Percentiles rank a stretch among this genome's conserved stretches.
Evolutionary conservation across 2,329 filamentous ascomycete species (phyloP).

Genomic region (Phoma sp.): DNA sequence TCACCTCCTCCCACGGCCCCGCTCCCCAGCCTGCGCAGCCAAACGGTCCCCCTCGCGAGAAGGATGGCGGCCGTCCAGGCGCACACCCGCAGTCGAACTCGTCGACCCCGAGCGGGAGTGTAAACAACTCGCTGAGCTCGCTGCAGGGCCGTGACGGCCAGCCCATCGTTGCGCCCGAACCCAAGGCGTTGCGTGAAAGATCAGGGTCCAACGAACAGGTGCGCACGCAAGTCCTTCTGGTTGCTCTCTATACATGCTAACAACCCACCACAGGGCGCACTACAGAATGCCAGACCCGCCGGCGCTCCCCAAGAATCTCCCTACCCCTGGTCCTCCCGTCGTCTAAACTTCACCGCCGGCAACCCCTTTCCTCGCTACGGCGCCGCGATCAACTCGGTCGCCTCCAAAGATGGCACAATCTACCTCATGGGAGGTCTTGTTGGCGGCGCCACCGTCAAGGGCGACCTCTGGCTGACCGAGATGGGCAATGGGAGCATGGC

Average conservation of each 20-base stretch:
- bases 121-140: conserved; percentile 71
- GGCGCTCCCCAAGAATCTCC: conserved; percentile 72
- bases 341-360: conserved; percentile 84
- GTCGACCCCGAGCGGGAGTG: conserved; percentile 78
- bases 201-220: conserved; percentile 64
- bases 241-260: conserved; percentile 17
- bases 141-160: conserved; percentile 61
- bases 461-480: conserved; percentile 97
- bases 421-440: conserved; percentile 98
- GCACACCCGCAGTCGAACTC: conserved; percentile 55
- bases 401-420: conserved; percentile 95
- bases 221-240: conserved; percentile 21
- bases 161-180: conserved; percentile 67
- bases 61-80: conserved; percentile 34
- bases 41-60: conserved; percentile 44
- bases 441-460: conserved; percentile 93
- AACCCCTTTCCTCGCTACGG: conserved; percentile 97
- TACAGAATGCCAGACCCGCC: conserved; percentile 45
- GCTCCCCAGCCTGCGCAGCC: conserved; percentile 53
- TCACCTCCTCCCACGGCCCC: conserved; percentile 63
- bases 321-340: conserved; percentile 95
- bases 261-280: not conserved
- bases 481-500: conserved; percentile 81
- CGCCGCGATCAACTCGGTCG: conserved; percentile 88
- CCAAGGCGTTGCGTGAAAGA: conserved; percentile 66